A percentile compares a stretch with the other conserved stretches of the same genome.
Conservation (phyloP, 163 green algal genomes). For the Chlorella variabilis region DNA sequence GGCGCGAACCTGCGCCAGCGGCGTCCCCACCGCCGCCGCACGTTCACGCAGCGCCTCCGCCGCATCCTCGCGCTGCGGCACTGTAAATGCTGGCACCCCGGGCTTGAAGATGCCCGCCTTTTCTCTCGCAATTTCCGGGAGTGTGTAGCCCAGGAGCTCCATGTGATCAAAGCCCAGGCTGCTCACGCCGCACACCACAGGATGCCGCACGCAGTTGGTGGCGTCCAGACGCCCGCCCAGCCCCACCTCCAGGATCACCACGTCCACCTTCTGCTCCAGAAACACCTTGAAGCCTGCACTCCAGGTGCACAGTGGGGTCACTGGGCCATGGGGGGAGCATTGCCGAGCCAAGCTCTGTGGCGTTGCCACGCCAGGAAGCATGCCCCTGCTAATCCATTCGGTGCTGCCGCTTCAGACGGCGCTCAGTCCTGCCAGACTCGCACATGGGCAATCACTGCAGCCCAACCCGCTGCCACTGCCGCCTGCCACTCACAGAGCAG, state of each 20-base stretch:
- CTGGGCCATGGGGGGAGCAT: background rate
- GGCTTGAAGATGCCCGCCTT: slow-evolving; percentile 98
- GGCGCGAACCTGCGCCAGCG: slow-evolving; percentile 41
- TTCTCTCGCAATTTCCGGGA: slow-evolving; percentile 90
- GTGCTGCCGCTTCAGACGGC: too few relatives aligned
- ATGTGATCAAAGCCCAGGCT: slow-evolving; percentile 97
- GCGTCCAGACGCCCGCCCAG: slow-evolving; percentile 95
- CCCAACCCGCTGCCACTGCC: background rate
- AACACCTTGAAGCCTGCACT: slow-evolving; percentile 80
- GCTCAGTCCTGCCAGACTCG: too few relatives aligned
- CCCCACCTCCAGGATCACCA: slow-evolving; percentile 94
- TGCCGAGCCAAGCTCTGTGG: too few relatives aligned
- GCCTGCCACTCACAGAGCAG: slow-evolving; percentile 76
- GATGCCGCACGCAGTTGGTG: slow-evolving; percentile 87
- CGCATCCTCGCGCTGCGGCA: slow-evolving; percentile 84
- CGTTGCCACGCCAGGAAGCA: too few relatives aligned
- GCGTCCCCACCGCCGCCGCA: slow-evolving; percentile 50
- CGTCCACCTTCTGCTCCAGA: slow-evolving; percentile 71
- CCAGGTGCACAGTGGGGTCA: background rate
- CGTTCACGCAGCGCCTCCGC: slow-evolving; percentile 74
- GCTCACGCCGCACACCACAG: slow-evolving; percentile 85
- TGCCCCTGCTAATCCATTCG: too few relatives aligned
- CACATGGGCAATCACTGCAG: background rate
- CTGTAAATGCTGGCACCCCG: slow-evolving; percentile 77
- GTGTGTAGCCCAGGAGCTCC: slow-evolving; percentile 92